phyloP scores from a whole-genome alignment of 176 grass and related monocot genomes.

The Phyllostachys edulis region DNA sequence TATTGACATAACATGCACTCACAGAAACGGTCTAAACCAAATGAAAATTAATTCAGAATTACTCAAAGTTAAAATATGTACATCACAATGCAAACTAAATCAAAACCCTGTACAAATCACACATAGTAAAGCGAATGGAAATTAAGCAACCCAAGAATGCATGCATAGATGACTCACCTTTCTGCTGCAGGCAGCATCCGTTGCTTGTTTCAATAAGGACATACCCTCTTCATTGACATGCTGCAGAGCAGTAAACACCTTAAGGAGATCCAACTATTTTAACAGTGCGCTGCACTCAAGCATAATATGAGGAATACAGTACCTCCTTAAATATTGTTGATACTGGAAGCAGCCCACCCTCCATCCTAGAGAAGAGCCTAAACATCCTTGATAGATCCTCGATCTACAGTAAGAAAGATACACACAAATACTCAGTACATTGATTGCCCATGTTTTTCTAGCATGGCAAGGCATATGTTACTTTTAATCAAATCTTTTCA shows the following conservation, averaged over 20 bases:
- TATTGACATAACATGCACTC: neutral
- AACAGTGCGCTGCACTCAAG: neutral
- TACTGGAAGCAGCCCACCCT: constrained; percentile 45
- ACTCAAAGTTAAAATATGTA: neutral
- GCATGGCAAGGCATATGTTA: neutral
- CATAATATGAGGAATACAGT: neutral
- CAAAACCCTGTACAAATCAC: neutral
- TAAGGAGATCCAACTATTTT: constrained; percentile 5
- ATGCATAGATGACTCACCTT: constrained; percentile 40
- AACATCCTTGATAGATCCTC: constrained; percentile 79
- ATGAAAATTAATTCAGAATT: neutral
- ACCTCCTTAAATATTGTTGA: constrained; percentile 76
- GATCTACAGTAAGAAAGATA: constrained; percentile 32
- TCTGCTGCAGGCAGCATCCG: constrained; percentile 53
- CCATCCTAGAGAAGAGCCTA: constrained; percentile 70
- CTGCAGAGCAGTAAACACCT: constrained; percentile 37
- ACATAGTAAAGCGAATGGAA: neutral
- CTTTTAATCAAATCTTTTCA: constrained; percentile 53
- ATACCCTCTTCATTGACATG: constrained; percentile 61
- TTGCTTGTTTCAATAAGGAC: constrained; percentile 61
- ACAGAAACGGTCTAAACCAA: neutral
- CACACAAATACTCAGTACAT: neutral
- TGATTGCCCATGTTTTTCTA: neutral
- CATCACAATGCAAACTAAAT: neutral
- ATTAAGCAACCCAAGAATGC: neutral